phyloP scores from a whole-genome alignment of 306 rosid genomes.

The Purshia tridentata region DNA sequence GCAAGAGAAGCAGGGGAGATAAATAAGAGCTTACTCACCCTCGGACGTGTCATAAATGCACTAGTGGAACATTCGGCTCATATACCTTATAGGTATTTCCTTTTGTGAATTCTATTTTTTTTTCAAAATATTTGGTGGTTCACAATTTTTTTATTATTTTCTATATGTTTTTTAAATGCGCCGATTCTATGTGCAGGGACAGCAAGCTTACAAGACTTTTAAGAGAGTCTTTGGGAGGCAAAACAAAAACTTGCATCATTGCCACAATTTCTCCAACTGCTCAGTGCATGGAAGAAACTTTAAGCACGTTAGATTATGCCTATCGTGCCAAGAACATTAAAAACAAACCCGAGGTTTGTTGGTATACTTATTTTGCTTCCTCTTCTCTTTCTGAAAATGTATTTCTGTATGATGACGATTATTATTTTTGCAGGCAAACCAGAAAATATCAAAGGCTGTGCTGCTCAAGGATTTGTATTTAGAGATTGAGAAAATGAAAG shows the following conservation, averaged over 20 bases:
- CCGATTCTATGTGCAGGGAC: conserved; percentile 53
- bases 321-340: conserved; percentile 89
- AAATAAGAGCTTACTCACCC: conserved; percentile 95
- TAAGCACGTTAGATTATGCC: conserved; percentile 93
- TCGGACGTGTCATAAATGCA: conserved; percentile 96
- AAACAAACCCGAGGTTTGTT: conserved; percentile 91
- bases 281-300: conserved; percentile 82
- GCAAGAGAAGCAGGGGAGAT: conserved; percentile 99
- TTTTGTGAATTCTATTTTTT: conserved; percentile 12
- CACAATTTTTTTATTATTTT: conserved; percentile 3
- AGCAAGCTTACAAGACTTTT: conserved; percentile 92
- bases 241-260: conserved; percentile 93
- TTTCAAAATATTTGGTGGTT: neutral
- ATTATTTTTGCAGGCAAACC: conserved; percentile 69
- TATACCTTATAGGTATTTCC: conserved; percentile 79
- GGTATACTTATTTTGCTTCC: conserved; percentile 15
- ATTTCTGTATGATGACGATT: conserved; percentile 13
- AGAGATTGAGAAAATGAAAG: conserved; percentile 92
- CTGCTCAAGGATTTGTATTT: conserved; percentile 80
- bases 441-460: conserved; percentile 83
- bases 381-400: conserved; percentile 2
- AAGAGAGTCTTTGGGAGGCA: conserved; percentile 95
- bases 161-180: neutral
- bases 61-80: conserved; percentile 92
- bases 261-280: conserved; percentile 90